Evolutionary conservation across 2,329 filamentous ascomycete species (phyloP), one percentile per base, ranked within the genome.

Genomic region (Fusarium robinianum): DNA sequence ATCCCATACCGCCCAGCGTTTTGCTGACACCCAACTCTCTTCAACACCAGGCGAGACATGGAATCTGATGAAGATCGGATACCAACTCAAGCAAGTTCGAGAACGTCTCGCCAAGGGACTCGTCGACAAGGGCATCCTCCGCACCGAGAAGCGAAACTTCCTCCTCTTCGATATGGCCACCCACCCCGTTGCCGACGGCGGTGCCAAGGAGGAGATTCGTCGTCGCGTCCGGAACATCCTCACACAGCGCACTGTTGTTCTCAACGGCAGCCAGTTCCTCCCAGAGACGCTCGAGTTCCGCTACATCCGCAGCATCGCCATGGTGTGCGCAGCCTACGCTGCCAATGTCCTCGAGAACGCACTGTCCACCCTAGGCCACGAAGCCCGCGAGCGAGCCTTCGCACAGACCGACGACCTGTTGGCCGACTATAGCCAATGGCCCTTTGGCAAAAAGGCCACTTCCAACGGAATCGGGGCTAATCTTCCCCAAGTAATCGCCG

Each of bases 11-110:
- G 10, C 36, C 30, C 30, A 27, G 41, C 14, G 21, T 12, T 18
- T 44, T 22, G 46, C 57, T 62, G 37, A 57, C 57, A 33, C 30
- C 18, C 34, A 47, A 32, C 35, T 47, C 46, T 51, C 40, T 42
- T 55, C 63, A 53, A 26, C 24, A 19, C n/a, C 65, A 97, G 92
- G 94, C 68, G 94, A 99, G 73, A 99, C 94, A 41, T 99, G 94
- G 94, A 99, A 99, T 68, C 76, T 99, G 56, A 97, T 99, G 94
- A 99, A 99, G 78, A 99, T 99, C 63, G 94, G 94, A 68, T 99
- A 99, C 72, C 94, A 99, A 76, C 81, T 99, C 61, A 99, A 99
- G 76, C 94, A 99, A 79, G 94, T 99, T 46, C 90, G 94, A 67
- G 94, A 99, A 76, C 88, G 94, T 45, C 81, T 99, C 44, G 92